These are phyloP conservation scores for Orobanche coerulescens DNA, from an alignment of 257 asterid species.

Conservation along the genomic window DNA sequence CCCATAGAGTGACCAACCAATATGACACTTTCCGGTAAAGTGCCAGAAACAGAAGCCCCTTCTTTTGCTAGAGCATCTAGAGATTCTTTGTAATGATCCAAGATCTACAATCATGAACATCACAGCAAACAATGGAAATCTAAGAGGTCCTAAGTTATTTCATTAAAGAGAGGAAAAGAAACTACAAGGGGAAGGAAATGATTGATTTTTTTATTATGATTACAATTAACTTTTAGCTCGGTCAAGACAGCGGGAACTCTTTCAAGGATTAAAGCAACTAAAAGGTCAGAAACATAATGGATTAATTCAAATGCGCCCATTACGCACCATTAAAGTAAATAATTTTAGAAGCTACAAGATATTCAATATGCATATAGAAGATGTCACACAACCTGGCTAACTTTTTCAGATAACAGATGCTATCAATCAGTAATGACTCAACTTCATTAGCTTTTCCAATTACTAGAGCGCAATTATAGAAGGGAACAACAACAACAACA, in stretches of 20 bases:
- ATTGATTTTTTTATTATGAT: neutral
- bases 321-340: neutral
- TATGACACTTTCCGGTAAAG: constrained; percentile 70
- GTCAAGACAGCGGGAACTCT: constrained; percentile 4
- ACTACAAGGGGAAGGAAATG: constrained; percentile 3
- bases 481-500: too few species aligned
- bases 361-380: neutral
- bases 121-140: constrained; percentile 10
- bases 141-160: neutral
- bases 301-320: neutral
- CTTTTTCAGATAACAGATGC: neutral
- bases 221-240: neutral
- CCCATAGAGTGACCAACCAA: constrained; percentile 99
- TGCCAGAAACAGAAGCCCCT: constrained; percentile 57
- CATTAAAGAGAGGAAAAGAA: neutral
- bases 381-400: constrained; percentile 11
- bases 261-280: constrained; percentile 5
- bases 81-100: constrained; percentile 78
- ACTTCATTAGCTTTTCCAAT: constrained; percentile 2
- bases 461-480: constrained; percentile 6
- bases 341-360: constrained; percentile 11
- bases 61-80: constrained; percentile 52
- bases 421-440: neutral
- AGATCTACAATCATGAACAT: constrained; percentile 39
- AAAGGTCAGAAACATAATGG: neutral